Evolutionary conservation across 208 protist species (phyloP).

Genomic region (Entamoeba invadens): DNA sequence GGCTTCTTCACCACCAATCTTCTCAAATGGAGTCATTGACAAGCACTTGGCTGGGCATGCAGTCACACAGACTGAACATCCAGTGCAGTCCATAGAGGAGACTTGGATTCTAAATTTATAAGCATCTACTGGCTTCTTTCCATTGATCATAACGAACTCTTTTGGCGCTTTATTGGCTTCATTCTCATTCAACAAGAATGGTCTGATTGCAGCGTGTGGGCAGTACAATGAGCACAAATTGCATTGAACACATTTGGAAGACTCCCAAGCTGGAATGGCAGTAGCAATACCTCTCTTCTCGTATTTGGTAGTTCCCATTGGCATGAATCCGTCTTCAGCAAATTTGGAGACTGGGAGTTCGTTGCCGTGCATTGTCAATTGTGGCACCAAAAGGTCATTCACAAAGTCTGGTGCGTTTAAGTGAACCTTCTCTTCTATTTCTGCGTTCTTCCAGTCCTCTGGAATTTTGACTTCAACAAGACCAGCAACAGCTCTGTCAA

Average conservation of each 20-base stretch:
- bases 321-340: background rate
- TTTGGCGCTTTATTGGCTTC: background rate
- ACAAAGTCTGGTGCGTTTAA: background rate
- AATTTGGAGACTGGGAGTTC: constrained; percentile 14
- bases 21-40: background rate
- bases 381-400: constrained; percentile 9
- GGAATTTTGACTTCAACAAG: background rate
- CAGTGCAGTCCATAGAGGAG: constrained; percentile 24
- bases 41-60: constrained; percentile 7
- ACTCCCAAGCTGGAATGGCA: constrained; percentile 43
- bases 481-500: constrained; percentile 17
- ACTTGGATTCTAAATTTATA: constrained; percentile 26
- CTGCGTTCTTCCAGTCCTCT: background rate
- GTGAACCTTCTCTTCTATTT: background rate
- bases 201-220: constrained; percentile 51
- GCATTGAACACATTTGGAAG: constrained; percentile 53
- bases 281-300: constrained; percentile 14
- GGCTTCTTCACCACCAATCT: background rate
- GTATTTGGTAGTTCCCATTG: background rate
- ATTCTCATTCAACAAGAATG: constrained; percentile 41
- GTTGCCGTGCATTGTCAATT: background rate
- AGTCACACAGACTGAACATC: constrained; percentile 20
- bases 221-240: constrained; percentile 50
- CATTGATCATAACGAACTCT: background rate
- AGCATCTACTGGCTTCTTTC: background rate